A percentile compares a stretch with the other conserved stretches of the same genome.
Evolutionary conservation across 2,329 filamentous ascomycete species (phyloP).

Genomic region (Leptographium flavum): DNA sequence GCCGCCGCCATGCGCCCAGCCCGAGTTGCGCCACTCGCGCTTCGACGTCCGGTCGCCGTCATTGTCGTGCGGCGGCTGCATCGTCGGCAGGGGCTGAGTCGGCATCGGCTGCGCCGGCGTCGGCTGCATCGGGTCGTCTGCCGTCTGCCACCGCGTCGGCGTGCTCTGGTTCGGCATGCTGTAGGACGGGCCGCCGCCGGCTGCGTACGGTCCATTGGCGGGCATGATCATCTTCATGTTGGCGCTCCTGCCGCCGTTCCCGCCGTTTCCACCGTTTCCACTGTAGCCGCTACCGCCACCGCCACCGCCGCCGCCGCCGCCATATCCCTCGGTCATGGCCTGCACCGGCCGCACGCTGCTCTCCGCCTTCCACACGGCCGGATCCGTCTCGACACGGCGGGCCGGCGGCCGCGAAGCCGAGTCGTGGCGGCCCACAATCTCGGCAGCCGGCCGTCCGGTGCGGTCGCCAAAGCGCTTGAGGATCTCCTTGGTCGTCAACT

Average conservation of each 20-base stretch:
- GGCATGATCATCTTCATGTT: no score
- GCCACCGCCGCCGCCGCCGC: no score
- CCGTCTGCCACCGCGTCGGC: constrained; percentile 34
- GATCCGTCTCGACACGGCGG: constrained; percentile 72
- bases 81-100: no score
- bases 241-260: no score
- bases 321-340: no score
- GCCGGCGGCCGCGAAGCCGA: constrained; percentile 40
- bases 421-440: constrained; percentile 42
- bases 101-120: no score
- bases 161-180: constrained; percentile 26
- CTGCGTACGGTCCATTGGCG: constrained; percentile 31
- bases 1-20: constrained; percentile 29
- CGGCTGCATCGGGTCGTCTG: background rate
- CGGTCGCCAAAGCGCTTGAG: constrained; percentile 85
- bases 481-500: constrained; percentile 95
- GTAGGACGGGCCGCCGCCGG: constrained; percentile 3
- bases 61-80: constrained; percentile 22
- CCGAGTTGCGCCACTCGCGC: constrained; percentile 44
- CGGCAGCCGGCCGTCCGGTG: constrained; percentile 40
- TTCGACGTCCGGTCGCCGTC: constrained; percentile 26
- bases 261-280: no score
- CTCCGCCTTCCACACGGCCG: constrained; percentile 69
- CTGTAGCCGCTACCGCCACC: no score
- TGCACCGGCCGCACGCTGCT: constrained; percentile 68